Evolutionary conservation across 2,329 filamentous ascomycete genomes (phyloP), one percentile per base, ranked within the genome.

Genomic region (Fusarium nodosum): DNA sequence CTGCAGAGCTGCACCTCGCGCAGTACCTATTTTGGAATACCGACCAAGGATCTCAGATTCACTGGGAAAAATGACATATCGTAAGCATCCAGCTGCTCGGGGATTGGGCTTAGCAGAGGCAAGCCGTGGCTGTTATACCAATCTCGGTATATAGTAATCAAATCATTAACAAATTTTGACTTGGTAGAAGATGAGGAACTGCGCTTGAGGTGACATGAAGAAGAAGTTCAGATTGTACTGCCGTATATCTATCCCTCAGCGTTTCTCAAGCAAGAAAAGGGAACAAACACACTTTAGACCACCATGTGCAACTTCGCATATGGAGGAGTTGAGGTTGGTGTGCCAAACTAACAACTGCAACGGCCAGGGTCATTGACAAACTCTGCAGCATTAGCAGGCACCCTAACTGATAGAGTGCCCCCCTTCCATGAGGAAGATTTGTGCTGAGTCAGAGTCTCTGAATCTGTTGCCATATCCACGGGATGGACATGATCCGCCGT

Each of bases 41-140:
- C 48, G 54, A 46, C 63, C 52, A 45, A 54, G 61, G 67, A 70
- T 70, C 67, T 70, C 22, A 57, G 64, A 70, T 71, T 46, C 42
- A 28, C 47, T 22, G 18, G 38, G 46, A 52, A 56, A 63, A 62
- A 52, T 70, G 63, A 64, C 64, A 60, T 46, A 59, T 69, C 67
- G 50, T 20, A 60, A 52, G 41, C 52, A 39, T 34, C 67, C 59
- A 64, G 54, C 67, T 64, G 58, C 47, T 41, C 41, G 66, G 63
- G 51, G 48, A 20, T 54, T 42, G 30, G 18, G 50, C n/a, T 42
- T 30, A 13, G 20, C 51, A 56, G 45, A 45, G 53, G 46, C 31
- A 48, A 12, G 18, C 42, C 20, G 42, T 30, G 39, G 24, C 18
- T 39, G 26, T 33, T 45, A 31, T 30, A 51, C 38, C 30, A 39